Conservation (phyloP, 2,329 filamentous ascomycete genomes). For the Fusarium denticulatum region DNA sequence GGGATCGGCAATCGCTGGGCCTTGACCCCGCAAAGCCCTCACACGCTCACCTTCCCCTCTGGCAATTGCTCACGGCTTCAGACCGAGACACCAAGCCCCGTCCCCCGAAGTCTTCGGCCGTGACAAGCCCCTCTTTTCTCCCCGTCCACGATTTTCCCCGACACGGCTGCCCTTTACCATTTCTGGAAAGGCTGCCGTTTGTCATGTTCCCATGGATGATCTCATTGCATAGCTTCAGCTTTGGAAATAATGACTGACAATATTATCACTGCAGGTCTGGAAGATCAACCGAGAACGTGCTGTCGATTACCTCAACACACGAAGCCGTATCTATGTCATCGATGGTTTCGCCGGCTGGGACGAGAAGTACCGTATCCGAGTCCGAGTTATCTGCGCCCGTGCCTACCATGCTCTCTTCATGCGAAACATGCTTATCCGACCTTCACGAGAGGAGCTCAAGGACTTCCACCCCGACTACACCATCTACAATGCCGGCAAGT, state of each 20-base stretch:
- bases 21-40: slow-evolving; percentile 39
- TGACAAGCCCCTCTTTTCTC: slow-evolving; percentile 34
- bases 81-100: slow-evolving; percentile 31
- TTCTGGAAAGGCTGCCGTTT: slow-evolving; percentile 22
- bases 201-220: not conserved
- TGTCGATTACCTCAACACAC: slow-evolving; percentile 98
- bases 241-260: slow-evolving; percentile 34
- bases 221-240: slow-evolving; percentile 4
- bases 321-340: slow-evolving; percentile 98
- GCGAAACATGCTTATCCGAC: slow-evolving; percentile 99
- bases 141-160: slow-evolving; percentile 40
- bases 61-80: slow-evolving; percentile 27
- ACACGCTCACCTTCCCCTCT: slow-evolving; percentile 30
- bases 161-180: slow-evolving; percentile 20
- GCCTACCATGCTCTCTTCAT: slow-evolving; percentile 99
- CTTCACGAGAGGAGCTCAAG: slow-evolving; percentile 88
- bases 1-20: slow-evolving; percentile 37
- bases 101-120: slow-evolving; percentile 34
- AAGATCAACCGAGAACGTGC: slow-evolving; percentile 99
- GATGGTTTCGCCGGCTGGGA: slow-evolving; percentile 99
- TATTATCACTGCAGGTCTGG: slow-evolving; percentile 78
- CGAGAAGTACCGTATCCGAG: slow-evolving; percentile 95
- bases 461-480: slow-evolving; percentile 99
- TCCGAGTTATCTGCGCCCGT: slow-evolving; percentile 97
- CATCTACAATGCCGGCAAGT: slow-evolving; percentile 98